A percentile compares a stretch with the other conserved stretches of the same genome.
Conservation (phyloP, 768 basidiomycete species). For the Auricularia auricula-judae region DNA sequence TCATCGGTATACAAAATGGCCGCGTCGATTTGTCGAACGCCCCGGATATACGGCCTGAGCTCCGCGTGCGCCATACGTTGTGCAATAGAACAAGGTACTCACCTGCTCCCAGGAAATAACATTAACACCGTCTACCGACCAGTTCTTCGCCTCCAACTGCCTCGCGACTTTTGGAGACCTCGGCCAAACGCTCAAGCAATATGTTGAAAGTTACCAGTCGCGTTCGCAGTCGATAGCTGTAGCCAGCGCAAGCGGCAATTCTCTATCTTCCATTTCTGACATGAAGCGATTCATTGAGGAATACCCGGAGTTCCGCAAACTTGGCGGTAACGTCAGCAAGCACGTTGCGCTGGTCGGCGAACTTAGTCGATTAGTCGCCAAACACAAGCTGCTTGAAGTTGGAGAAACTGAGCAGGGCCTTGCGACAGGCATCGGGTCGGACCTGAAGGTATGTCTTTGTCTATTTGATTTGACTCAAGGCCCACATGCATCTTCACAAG, state of each 20-base stretch:
- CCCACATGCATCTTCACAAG: slow-evolving; percentile 26
- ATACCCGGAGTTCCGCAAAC: slow-evolving; percentile 92
- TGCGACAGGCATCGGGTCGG: slow-evolving; percentile 83
- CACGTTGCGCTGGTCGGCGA: slow-evolving; percentile 97
- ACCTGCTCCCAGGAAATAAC: slow-evolving; percentile 67
- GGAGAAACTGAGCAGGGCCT: slow-evolving; percentile 96
- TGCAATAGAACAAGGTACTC: not conserved
- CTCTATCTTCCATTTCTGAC: slow-evolving; percentile 88
- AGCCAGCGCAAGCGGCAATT: slow-evolving; percentile 20
- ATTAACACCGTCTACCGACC: slow-evolving; percentile 79
- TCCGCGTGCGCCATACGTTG: slow-evolving; percentile 45
- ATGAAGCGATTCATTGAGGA: slow-evolving; percentile 99
- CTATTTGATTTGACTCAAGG: not conserved
- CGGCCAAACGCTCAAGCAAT: slow-evolving; percentile 80
- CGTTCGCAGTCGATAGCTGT: slow-evolving; percentile 67
- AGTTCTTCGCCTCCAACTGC: slow-evolving; percentile 86
- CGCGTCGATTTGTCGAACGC: slow-evolving; percentile 76
- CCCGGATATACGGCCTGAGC: slow-evolving; percentile 77
- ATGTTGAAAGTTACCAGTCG: slow-evolving; percentile 88
- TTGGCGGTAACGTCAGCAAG: slow-evolving; percentile 97
- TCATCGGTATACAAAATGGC: slow-evolving; percentile 88
- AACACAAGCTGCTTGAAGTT: slow-evolving; percentile 76
- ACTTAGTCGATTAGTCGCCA: slow-evolving; percentile 78
- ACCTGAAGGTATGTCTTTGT: slow-evolving; percentile 54
- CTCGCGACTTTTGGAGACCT: slow-evolving; percentile 95